phyloP scores from a whole-genome alignment of 1,139 yeast genomes.

The Lodderomyces beijingensis region DNA sequence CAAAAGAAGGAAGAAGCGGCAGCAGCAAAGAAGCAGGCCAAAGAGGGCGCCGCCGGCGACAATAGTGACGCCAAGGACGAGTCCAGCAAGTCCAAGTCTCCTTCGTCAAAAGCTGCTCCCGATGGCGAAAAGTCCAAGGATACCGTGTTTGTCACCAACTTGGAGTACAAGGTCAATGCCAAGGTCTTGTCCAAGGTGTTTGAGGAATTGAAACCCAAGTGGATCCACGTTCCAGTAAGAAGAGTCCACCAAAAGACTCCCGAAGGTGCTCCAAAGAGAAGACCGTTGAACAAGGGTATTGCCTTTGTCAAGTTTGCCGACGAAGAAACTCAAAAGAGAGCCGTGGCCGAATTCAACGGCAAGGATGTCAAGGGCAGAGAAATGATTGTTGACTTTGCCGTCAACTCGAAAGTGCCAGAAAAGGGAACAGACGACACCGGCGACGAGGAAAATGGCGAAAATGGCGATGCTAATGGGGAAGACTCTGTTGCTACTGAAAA shows the following conservation, averaged over 20 bases:
- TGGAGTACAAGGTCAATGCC: slow-evolving; percentile 46
- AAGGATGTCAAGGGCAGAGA: slow-evolving; percentile 49
- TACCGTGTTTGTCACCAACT: slow-evolving; percentile 56
- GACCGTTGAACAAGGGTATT: slow-evolving; percentile 55
- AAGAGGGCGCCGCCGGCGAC: slow-evolving; percentile 5
- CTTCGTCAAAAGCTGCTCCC: slow-evolving; percentile 21
- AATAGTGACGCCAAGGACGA: slow-evolving; percentile 4
- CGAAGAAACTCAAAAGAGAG: slow-evolving; percentile 45
- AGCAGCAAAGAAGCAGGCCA: slow-evolving; percentile 15
- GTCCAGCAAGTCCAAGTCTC: slow-evolving; percentile 5
- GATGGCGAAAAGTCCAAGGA: slow-evolving; percentile 53
- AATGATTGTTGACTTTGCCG: slow-evolving; percentile 53
- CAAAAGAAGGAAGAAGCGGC: slow-evolving; percentile 16
- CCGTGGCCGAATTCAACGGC: slow-evolving; percentile 51
- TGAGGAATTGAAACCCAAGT: slow-evolving; percentile 44
- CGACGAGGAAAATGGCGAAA: slow-evolving; percentile 6
- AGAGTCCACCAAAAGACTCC: slow-evolving; percentile 41
- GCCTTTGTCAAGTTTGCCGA: slow-evolving; percentile 54
- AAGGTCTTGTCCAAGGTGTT: slow-evolving; percentile 43
- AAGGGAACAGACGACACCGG: slow-evolving; percentile 10
- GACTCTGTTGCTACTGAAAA: background rate
- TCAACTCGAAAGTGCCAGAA: slow-evolving; percentile 40
- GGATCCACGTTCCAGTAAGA: slow-evolving; percentile 56
- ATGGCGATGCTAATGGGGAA: slow-evolving; percentile 5
- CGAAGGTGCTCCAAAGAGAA: slow-evolving; percentile 18